phyloP scores from a whole-genome alignment of 1,284 basidiomycete species.

The Sporisorium iseilematis-ciliati region DNA sequence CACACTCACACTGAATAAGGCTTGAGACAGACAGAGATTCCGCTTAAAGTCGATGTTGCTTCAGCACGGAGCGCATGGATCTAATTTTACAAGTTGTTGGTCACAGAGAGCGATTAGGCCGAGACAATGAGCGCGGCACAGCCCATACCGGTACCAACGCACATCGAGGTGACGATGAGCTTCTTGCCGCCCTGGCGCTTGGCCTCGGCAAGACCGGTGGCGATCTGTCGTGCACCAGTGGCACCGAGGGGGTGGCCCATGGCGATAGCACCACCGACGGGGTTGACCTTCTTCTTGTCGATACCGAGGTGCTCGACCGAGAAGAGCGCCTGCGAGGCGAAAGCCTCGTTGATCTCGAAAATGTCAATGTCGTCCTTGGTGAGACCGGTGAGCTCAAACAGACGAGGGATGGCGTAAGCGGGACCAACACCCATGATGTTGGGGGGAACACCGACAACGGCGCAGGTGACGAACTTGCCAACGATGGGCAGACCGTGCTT shows the following conservation, averaged over 20 bases:
- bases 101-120: slow-evolving; percentile 65
- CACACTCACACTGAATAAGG: not conserved
- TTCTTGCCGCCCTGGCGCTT: slow-evolving; percentile 76
- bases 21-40: not conserved
- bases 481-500: slow-evolving; percentile 89
- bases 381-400: slow-evolving; percentile 64
- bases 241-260: slow-evolving; percentile 70
- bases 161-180: slow-evolving; percentile 81
- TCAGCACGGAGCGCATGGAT: slow-evolving; percentile 1
- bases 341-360: slow-evolving; percentile 70
- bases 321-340: slow-evolving; percentile 72
- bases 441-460: slow-evolving; percentile 76
- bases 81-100: slow-evolving; percentile 23
- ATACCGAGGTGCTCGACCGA: slow-evolving; percentile 74
- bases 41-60: not conserved
- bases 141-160: slow-evolving; percentile 87
- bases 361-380: slow-evolving; percentile 65
- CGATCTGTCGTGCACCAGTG: slow-evolving; percentile 86
- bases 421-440: slow-evolving; percentile 70
- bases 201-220: slow-evolving; percentile 84
- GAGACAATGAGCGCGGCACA: slow-evolving; percentile 85
- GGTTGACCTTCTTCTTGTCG: slow-evolving; percentile 72
- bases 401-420: slow-evolving; percentile 67
- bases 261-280: slow-evolving; percentile 72
- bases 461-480: slow-evolving; percentile 87